A percentile compares a stretch with the other conserved stretches of the same genome.
Conservation (phyloP, 2,329 filamentous ascomycete species). For the Pseudogymnoascus pannorum region DNA sequence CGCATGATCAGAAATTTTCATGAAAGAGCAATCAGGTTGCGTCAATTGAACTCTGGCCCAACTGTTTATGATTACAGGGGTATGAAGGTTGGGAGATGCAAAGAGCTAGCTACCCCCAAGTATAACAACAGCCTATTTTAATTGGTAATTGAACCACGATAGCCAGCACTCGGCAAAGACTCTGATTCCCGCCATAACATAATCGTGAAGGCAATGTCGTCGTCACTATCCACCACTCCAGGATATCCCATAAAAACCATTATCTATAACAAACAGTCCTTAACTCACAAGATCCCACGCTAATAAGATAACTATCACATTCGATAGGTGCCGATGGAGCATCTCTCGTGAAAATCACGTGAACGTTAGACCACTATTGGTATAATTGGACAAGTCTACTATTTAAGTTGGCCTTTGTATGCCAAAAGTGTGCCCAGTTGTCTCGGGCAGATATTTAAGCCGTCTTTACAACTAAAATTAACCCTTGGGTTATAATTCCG, state of each 20-base stretch:
- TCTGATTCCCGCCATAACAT: background rate
- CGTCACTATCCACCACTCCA: background rate
- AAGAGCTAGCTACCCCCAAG: background rate
- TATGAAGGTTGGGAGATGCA: background rate
- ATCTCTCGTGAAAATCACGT: no score
- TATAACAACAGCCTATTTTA: background rate
- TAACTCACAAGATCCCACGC: no score
- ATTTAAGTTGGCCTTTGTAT: no score
- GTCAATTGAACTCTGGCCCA: no score
- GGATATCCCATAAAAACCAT: background rate
- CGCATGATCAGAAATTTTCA: slow-evolving; percentile 15
- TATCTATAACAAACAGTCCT: background rate
- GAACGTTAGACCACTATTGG: no score
- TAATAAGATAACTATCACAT: no score
- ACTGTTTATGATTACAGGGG: background rate
- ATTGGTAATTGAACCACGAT: background rate
- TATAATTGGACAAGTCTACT: no score
- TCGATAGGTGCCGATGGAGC: no score
- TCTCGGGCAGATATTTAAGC: no score
- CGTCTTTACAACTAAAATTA: no score
- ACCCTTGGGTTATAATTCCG: no score
- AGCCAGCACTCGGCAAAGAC: background rate
- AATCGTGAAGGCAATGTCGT: background rate
- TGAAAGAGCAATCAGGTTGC: background rate
- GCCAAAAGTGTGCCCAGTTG: no score